A percentile compares a stretch with the other conserved stretches of the same genome.
Conservation (phyloP, 768 basidiomycete species). For the Trametes cingulata region DNA sequence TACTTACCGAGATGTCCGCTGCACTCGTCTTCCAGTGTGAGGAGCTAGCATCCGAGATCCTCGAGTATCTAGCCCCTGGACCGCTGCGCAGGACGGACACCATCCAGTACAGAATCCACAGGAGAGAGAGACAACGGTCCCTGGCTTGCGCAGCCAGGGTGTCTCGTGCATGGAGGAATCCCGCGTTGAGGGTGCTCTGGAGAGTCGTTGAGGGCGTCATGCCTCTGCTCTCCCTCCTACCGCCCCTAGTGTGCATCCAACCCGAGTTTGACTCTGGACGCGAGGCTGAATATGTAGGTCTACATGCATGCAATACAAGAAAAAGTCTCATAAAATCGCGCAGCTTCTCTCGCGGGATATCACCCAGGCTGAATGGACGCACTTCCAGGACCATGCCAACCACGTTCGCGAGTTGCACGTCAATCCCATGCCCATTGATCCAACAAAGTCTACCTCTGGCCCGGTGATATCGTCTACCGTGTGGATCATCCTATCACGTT, state of each 20-base stretch:
- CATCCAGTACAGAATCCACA: neutral
- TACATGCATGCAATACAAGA: no score
- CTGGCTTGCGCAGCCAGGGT: neutral
- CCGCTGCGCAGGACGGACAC: neutral
- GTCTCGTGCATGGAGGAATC: neutral
- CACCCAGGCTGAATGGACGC: neutral
- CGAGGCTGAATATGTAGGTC: no score
- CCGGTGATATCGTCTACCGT: neutral
- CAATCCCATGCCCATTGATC: neutral
- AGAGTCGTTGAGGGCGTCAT: neutral
- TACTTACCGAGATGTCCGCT: neutral
- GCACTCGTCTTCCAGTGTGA: neutral
- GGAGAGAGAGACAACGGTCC: neutral
- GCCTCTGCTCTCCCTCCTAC: no score
- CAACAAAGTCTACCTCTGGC: no score
- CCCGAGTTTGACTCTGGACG: no score
- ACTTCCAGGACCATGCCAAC: neutral
- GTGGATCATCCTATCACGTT: neutral
- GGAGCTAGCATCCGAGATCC: neutral
- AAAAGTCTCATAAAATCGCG: no score
- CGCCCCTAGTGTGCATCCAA: no score
- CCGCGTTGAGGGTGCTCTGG: neutral
- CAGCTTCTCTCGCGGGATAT: neutral
- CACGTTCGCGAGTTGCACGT: constrained; percentile 1
- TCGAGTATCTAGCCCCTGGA: neutral